Conservation (phyloP, 108 stramenopile genomes). For the Pseudonitzschia multiseries region DNA sequence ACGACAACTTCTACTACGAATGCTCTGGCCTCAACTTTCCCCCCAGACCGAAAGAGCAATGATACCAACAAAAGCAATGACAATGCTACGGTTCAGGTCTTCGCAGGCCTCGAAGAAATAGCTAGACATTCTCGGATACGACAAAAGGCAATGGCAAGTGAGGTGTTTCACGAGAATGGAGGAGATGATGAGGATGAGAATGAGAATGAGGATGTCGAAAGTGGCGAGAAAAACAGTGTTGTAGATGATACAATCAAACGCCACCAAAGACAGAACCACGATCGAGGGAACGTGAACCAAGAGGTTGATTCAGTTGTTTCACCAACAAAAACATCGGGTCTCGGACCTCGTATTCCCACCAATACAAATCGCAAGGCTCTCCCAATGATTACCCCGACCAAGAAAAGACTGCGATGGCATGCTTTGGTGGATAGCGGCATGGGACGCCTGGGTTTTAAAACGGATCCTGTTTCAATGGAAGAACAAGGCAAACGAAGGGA, state of each 20-base stretch:
- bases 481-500: constrained; percentile 41
- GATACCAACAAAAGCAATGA: not conserved
- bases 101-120: constrained; percentile 63
- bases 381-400: not conserved
- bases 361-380: constrained; percentile 21
- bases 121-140: constrained; percentile 49
- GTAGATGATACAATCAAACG: not conserved
- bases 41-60: not conserved
- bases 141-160: constrained; percentile 36
- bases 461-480: constrained; percentile 33
- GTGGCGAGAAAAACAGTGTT: not conserved
- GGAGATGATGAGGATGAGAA: constrained; percentile 14
- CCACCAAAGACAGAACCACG: constrained; percentile 1
- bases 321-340: not conserved
- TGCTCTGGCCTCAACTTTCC: not conserved
- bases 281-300: not conserved
- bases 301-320: not conserved
- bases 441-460: constrained; percentile 68
- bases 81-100: constrained; percentile 23
- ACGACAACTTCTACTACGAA: not conserved
- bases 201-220: not conserved
- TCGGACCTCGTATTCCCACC: constrained; percentile 1
- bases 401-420: constrained; percentile 63
- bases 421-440: constrained; percentile 70
- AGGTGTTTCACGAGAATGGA: constrained; percentile 13